Evolutionary conservation across 106 monocot genomes (phyloP).

Genomic region (Amphibolis antarctica): DNA sequence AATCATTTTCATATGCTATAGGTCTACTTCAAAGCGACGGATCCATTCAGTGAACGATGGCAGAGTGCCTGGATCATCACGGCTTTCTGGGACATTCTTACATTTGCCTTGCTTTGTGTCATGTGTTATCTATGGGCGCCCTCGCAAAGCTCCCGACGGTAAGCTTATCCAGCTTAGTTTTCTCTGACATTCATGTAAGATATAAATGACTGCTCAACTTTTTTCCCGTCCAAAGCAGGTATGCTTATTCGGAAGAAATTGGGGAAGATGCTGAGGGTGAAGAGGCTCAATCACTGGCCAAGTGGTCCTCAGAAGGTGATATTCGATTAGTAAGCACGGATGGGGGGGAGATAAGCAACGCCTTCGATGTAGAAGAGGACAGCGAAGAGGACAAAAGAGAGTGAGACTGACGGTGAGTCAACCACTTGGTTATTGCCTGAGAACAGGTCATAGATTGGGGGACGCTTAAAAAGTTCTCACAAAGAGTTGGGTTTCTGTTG

Average conservation of each 20-base stretch:
- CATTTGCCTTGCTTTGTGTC: slow-evolving; percentile 59
- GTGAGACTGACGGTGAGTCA: slow-evolving; percentile 8
- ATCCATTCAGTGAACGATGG: slow-evolving; percentile 90
- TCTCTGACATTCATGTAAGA: not conserved
- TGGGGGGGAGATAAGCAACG: slow-evolving; percentile 41
- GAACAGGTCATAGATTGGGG: too few relatives aligned
- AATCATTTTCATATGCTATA: slow-evolving; percentile 4
- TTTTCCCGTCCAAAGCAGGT: slow-evolving; percentile 33
- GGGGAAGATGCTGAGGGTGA: slow-evolving; percentile 67
- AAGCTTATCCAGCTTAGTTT: not conserved
- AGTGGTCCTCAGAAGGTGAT: slow-evolving; percentile 36
- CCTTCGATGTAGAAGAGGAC: slow-evolving; percentile 39
- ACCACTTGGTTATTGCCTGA: not conserved
- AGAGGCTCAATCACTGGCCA: slow-evolving; percentile 64
- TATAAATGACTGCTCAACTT: not conserved
- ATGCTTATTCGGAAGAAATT: slow-evolving; percentile 80
- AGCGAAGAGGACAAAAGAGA: slow-evolving; percentile 82
- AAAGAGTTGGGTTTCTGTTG: too few relatives aligned
- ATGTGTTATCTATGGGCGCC: slow-evolving; percentile 89
- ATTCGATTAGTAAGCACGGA: slow-evolving; percentile 54
- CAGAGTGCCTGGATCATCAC: slow-evolving; percentile 97
- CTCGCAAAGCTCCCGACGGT: slow-evolving; percentile 93
- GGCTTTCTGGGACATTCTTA: slow-evolving; percentile 83
- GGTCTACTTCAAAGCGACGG: slow-evolving; percentile 96
- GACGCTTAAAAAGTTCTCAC: too few relatives aligned